A percentile compares a stretch with the other conserved stretches of the same genome.
phyloP scores from a whole-genome alignment of 2,329 filamentous ascomycete genomes.

The Verticillium nonalfalfae region DNA sequence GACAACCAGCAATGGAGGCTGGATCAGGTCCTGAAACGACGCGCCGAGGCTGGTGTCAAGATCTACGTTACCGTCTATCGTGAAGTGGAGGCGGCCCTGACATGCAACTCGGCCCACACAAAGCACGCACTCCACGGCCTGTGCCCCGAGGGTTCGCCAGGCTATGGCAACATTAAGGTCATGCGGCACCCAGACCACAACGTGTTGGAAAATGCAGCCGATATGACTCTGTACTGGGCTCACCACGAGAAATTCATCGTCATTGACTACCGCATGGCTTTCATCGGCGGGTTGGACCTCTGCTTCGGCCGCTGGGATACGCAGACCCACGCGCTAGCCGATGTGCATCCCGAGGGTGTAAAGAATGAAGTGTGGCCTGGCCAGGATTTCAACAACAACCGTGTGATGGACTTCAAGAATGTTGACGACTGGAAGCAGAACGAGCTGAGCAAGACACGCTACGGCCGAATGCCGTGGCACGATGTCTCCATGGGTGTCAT shows the following conservation, averaged over 20 bases:
- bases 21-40: slow-evolving; percentile 80
- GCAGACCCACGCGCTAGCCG: slow-evolving; percentile 76
- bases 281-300: slow-evolving; percentile 89
- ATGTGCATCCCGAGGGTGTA: slow-evolving; percentile 80
- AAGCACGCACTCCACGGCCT: slow-evolving; percentile 77
- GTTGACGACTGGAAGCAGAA: slow-evolving; percentile 92
- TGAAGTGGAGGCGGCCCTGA: slow-evolving; percentile 73
- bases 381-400: slow-evolving; percentile 97
- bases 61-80: slow-evolving; percentile 93
- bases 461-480: slow-evolving; percentile 96
- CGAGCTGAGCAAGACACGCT: slow-evolving; percentile 84
- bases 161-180: slow-evolving; percentile 80
- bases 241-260: slow-evolving; percentile 98
- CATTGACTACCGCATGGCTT: slow-evolving; percentile 83
- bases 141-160: slow-evolving; percentile 74
- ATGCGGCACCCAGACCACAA: slow-evolving; percentile 96
- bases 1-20: slow-evolving; percentile 80
- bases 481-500: slow-evolving; percentile 91
- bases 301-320: slow-evolving; percentile 95
- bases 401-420: slow-evolving; percentile 90
- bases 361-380: slow-evolving; percentile 85
- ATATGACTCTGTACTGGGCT: slow-evolving; percentile 97
- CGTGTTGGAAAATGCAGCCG: slow-evolving; percentile 83
- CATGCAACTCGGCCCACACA: slow-evolving; percentile 89
- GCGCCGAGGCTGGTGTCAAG: slow-evolving; percentile 87